A percentile compares a stretch with the other conserved stretches of the same genome.
Conservation (phyloP, 257 asterid species). For the Solanum etuberosum region DNA sequence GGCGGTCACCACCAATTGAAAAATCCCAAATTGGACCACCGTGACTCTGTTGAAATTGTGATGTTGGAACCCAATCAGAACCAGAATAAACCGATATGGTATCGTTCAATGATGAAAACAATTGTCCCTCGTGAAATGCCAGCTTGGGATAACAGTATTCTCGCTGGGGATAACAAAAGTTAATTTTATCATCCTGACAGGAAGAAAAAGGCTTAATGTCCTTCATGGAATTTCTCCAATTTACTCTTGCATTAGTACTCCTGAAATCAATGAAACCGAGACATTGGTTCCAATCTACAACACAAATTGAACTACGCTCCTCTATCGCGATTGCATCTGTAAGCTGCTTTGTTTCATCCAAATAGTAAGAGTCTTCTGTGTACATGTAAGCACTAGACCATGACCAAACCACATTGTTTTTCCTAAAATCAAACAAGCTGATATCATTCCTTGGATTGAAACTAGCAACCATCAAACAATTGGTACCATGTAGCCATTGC, state of each 20-base stretch:
- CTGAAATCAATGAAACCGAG: slow-evolving; percentile 79
- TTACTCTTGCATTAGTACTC: slow-evolving; percentile 18
- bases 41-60: slow-evolving; percentile 40
- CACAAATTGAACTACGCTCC: neutral
- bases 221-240: neutral
- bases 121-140: slow-evolving; percentile 62
- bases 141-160: slow-evolving; percentile 42
- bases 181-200: slow-evolving; percentile 35
- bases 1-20: slow-evolving; percentile 71
- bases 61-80: slow-evolving; percentile 65
- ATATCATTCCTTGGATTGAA: slow-evolving; percentile 67
- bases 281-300: slow-evolving; percentile 68
- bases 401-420: slow-evolving; percentile 1
- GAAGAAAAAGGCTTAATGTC: neutral
- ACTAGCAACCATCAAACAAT: slow-evolving; percentile 55
- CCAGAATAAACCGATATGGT: slow-evolving; percentile 68
- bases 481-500: slow-evolving; percentile 60
- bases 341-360: no score
- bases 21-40: slow-evolving; percentile 91
- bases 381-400: no score
- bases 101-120: slow-evolving; percentile 79
- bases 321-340: neutral
- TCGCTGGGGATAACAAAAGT: slow-evolving; percentile 27
- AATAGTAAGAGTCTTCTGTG: no score
- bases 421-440: slow-evolving; percentile 59